Percentiles rank a stretch among this genome's conserved stretches.
These are phyloP conservation scores for Russula vinacea DNA, from an alignment of 768 basidiomycete genomes.

Conservation along the genomic window DNA sequence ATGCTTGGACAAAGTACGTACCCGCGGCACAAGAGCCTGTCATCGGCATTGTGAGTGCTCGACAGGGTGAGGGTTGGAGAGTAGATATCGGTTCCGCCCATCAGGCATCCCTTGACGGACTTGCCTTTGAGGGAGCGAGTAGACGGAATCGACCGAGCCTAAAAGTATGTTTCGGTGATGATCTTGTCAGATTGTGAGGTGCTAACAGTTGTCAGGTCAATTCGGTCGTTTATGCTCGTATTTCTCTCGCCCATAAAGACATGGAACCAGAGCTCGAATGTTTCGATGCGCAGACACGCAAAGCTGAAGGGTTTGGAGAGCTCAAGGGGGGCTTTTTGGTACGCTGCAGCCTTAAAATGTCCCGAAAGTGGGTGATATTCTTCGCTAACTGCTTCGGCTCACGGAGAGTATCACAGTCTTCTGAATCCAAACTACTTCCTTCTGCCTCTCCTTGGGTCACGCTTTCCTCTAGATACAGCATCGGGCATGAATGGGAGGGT, in stretches of 20 bases:
- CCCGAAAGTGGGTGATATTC: slow-evolving; percentile 65
- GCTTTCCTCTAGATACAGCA: slow-evolving; percentile 83
- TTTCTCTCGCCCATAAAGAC: slow-evolving; percentile 92
- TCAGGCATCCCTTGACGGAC: slow-evolving; percentile 75
- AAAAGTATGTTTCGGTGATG: slow-evolving; percentile 51
- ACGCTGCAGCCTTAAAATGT: slow-evolving; percentile 78
- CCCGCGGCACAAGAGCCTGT: slow-evolving; percentile 89
- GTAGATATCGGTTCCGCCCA: slow-evolving; percentile 94
- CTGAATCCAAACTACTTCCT: slow-evolving; percentile 80
- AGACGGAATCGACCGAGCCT: slow-evolving; percentile 93
- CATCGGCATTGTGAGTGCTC: slow-evolving; percentile 75
- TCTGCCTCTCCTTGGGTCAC: slow-evolving; percentile 72
- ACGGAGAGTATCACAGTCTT: slow-evolving; percentile 46
- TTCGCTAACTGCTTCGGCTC: slow-evolving; percentile 3
- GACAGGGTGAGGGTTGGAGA: slow-evolving; percentile 84
- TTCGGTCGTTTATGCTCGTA: slow-evolving; percentile 83
- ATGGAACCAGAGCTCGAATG: slow-evolving; percentile 99
- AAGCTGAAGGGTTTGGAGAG: slow-evolving; percentile 91
- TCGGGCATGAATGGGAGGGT: slow-evolving; percentile 90
- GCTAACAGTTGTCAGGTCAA: slow-evolving; percentile 60
- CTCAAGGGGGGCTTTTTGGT: slow-evolving; percentile 85
- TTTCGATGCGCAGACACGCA: slow-evolving; percentile 89
- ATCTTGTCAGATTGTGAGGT: neutral
- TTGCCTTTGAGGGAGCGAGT: slow-evolving; percentile 95
- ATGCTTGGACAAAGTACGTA: slow-evolving; percentile 60